A percentile compares a stretch with the other conserved stretches of the same genome.
Evolutionary conservation across 2,329 filamentous ascomycete species (phyloP).

Genomic region (Claviceps africana): DNA sequence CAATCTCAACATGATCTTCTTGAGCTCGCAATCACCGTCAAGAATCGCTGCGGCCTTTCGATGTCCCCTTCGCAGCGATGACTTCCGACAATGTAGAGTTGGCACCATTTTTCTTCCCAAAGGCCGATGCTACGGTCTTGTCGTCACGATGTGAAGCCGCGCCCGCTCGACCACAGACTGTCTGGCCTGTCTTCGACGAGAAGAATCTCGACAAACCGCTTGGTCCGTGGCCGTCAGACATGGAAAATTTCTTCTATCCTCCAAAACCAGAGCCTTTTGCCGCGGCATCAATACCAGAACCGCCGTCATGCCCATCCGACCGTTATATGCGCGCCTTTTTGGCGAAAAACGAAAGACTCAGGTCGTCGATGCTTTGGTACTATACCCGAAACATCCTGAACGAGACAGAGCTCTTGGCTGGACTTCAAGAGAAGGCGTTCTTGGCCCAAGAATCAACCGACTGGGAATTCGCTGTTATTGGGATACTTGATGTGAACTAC

Average conservation of each 20-base stretch:
- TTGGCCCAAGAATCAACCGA: conserved; percentile 26
- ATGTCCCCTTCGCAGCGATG: not conserved
- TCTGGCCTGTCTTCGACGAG: not conserved
- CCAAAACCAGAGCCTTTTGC: conserved; percentile 5
- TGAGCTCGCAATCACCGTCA: not conserved
- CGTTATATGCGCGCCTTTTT: conserved; percentile 13
- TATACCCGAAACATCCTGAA: conserved; percentile 25
- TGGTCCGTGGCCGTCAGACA: not conserved
- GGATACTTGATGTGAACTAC: conserved; percentile 27
- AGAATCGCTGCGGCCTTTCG: not conserved
- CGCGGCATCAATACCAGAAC: conserved; percentile 7
- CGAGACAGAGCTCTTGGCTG: conserved; percentile 25
- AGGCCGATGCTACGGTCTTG: not conserved
- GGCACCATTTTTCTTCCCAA: not conserved
- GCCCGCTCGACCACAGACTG: not conserved
- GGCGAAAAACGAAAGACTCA: conserved; percentile 15
- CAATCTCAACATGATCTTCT: not conserved
- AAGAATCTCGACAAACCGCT: not conserved
- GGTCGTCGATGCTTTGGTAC: conserved; percentile 27
- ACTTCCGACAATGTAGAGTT: not conserved
- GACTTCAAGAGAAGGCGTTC: conserved; percentile 27
- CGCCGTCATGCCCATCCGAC: not conserved
- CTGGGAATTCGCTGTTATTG: conserved; percentile 32
- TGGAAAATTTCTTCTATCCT: conserved; percentile 1
- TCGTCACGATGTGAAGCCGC: not conserved